These are phyloP conservation scores for Podaxis carcinomalis DNA, from an alignment of 768 basidiomycete genomes.

Conservation along the genomic window DNA sequence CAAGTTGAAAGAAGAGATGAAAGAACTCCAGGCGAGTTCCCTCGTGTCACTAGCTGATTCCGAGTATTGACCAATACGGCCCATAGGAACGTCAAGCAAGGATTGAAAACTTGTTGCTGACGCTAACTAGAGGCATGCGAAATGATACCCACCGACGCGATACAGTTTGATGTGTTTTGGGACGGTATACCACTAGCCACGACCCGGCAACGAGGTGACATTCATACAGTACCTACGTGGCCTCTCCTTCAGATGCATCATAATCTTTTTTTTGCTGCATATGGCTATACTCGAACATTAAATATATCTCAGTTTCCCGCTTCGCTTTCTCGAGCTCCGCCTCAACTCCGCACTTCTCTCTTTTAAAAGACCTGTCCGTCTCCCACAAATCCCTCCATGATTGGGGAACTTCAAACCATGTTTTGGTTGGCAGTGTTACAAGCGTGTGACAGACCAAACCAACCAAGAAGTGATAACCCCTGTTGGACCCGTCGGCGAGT, in stretches of 20 bases:
- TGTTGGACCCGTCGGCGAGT: neutral
- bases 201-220: neutral
- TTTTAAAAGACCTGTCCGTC: slow-evolving; percentile 10
- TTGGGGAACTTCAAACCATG: slow-evolving; percentile 2
- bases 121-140: slow-evolving; percentile 65
- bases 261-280: neutral
- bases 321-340: neutral
- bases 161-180: neutral
- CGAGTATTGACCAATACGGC: neutral
- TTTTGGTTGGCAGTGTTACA: neutral
- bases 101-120: slow-evolving; percentile 68
- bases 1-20: slow-evolving; percentile 74
- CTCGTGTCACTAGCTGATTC: neutral
- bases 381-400: slow-evolving; percentile 12
- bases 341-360: slow-evolving; percentile 11
- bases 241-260: neutral
- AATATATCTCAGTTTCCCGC: neutral
- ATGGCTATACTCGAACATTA: neutral
- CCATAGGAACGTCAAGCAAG: slow-evolving; percentile 68
- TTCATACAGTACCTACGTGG: neutral
- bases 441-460: neutral
- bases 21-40: slow-evolving; percentile 64
- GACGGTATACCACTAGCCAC: neutral
- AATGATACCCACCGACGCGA: slow-evolving; percentile 30
- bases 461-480: neutral